Evolutionary conservation across 345 rosid genomes (phyloP), one percentile per base, ranked within the genome.

Genomic region (Arabidopsis suecica): DNA sequence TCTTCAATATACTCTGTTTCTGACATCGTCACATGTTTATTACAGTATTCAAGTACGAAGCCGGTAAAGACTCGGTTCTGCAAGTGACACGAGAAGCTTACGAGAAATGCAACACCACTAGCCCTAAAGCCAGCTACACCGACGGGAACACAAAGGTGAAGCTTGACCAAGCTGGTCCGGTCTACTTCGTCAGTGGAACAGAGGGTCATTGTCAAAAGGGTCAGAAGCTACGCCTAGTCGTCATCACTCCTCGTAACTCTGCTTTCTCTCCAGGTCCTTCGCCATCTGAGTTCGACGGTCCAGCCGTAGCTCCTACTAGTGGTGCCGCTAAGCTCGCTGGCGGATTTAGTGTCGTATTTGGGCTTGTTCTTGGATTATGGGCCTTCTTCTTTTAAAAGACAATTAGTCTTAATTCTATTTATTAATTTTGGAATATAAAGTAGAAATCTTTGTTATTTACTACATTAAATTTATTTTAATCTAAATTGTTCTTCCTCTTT

Each of bases 11-110:
- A 23, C 37, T 59, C 48, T 78, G 62, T 72, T 72, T 72, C 40
- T 71, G 40, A 77, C 72, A 28, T 2, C 40, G 53, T 25, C 28
- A 6, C 28, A 49, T 58, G 40, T 55, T 32, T 13, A 1, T 23
- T 36, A 62, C 83, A 91, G 96, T 84, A 22, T 91, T 89, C 87
- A 83, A 73, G 45, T 92, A 87, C 71, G 91, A 89, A 42, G 79
- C 86, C 5, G 84, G 74, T 38, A 87, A 84, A 56, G 97, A 95
- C 81, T 76, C 83, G 7, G 81, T 80, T 1, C 49, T 80, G 0
- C 78, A 80, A 72, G 81, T 80, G 68, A 76, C 71, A 50, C 44
- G 77, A 72, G 71, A 80, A 1, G 75, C 74, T 4, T 80, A 80
- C 58, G 71, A 76, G 62, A 80, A 69, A 53, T 80, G 81, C 33